Base-by-base conservation (phyloP, 2,329 filamentous ascomycete genomes). In the Fusarium euwallaceae region DNA sequence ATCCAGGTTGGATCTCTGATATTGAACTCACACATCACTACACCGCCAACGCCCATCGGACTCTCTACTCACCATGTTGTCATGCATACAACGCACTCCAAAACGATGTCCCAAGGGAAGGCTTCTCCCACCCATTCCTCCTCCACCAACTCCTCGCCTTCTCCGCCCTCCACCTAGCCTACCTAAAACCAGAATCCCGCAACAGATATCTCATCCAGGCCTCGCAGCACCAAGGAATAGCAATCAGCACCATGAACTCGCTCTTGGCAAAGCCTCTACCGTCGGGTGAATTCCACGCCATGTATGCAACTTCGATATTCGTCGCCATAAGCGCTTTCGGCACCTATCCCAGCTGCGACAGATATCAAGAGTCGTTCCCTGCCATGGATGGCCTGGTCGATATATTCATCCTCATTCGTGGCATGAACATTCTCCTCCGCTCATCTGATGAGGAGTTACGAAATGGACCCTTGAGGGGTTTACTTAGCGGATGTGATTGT, bases 281-380 rank as follows among this genome's bases (percentile, higher is more conserved):
- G 2, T 17, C 61, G 5, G 34, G 9, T 10, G 60, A 53, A 6
- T 68, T 58, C 11, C 70, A 72, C 16, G 70, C 70, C 6, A 27
- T 72, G 12, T 72, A 71, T 7, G 67, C 67, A n/a, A 72, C 60
- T 27, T 72, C 70, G 2, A 63, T 72, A 41, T 72, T 71, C 11
- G 36, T 72, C 4, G 64, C 66, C 27, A 68, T 72, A 14, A 65
- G 64, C 32, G 70, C 64, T 7, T 71, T 71, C 14, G 67, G 55
- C 1, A 70, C 61, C 1, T 68, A 51, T 22, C 64, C 70, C 1
- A 68, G 70, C 12, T 67, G 68, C 10, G 70, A 72, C 5, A 48
- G 39, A 16, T 59, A 68, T 36, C 67, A 63, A 12, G 27, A 58
- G 4, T 24, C 22, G 6, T 70, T 64, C 20, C 36, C 20, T 9